These are phyloP conservation scores for Monosporascus sp. DNA, from an alignment of 2,329 filamentous ascomycete species.

Conservation along the genomic window DNA sequence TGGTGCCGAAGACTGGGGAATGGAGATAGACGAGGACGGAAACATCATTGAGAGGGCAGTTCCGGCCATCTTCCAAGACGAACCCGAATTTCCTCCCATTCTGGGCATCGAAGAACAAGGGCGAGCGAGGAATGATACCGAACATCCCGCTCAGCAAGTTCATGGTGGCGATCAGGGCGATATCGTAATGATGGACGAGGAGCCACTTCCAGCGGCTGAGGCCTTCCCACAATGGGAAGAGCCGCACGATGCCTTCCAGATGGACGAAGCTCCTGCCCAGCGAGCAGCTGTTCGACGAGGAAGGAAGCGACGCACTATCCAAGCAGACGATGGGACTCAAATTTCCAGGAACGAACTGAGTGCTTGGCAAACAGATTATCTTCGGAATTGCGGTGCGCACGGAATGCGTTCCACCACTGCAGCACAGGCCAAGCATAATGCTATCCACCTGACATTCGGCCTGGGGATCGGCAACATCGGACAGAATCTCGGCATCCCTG, in stretches of 20 bases:
- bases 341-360: conserved; percentile 33
- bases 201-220: conserved; percentile 33
- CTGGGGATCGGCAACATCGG: conserved; percentile 34
- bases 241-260: conserved; percentile 10
- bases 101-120: conserved; percentile 17
- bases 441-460: conserved; percentile 35
- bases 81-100: conserved; percentile 40
- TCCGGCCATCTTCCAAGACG: conserved; percentile 31
- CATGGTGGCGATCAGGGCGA: conserved; percentile 27
- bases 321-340: conserved; percentile 27
- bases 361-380: conserved; percentile 39
- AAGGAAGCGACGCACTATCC: conserved; percentile 15
- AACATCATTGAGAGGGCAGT: conserved; percentile 35
- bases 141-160: conserved; percentile 11
- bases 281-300: conserved; percentile 16
- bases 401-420: conserved; percentile 23
- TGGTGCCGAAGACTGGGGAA: conserved; percentile 34
- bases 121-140: conserved; percentile 1
- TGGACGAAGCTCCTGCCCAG: conserved; percentile 6
- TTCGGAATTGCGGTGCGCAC: conserved; percentile 41
- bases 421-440: conserved; percentile 37
- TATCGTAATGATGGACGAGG: conserved; percentile 33
- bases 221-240: conserved; percentile 25
- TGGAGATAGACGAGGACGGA: conserved; percentile 48
- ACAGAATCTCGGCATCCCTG: conserved; percentile 22